These are phyloP conservation scores for Suillus sp. DNA, from an alignment of 768 basidiomycete species.

Conservation along the genomic window DNA sequence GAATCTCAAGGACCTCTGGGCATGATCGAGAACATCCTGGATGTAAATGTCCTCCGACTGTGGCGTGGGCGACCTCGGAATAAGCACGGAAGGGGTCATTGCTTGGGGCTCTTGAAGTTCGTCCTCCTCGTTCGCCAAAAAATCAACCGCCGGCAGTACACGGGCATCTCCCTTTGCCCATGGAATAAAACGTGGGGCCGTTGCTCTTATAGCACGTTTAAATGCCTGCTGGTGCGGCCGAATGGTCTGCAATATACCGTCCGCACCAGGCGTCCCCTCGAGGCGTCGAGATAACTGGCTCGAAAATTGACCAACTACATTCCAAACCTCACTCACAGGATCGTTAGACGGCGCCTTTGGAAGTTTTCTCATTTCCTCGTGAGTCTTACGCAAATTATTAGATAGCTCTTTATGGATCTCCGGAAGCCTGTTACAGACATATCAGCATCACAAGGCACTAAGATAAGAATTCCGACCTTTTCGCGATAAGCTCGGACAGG, in stretches of 20 bases:
- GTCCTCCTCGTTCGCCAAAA: constrained; percentile 45
- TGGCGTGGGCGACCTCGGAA: constrained; percentile 9
- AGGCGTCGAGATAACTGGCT: constrained; percentile 46
- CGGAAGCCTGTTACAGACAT: constrained; percentile 49
- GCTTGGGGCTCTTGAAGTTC: constrained; percentile 8
- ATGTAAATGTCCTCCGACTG: constrained; percentile 42
- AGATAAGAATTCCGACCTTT: constrained; percentile 44
- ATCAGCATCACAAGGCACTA: constrained; percentile 10
- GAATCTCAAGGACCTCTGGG: constrained; percentile 39
- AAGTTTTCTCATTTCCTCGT: constrained; percentile 32
- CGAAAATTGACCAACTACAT: constrained; percentile 48
- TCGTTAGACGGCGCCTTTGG: constrained; percentile 59
- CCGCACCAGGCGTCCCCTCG: constrained; percentile 52
- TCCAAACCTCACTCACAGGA: constrained; percentile 57
- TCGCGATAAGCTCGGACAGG: constrained; percentile 62
- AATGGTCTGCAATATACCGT: constrained; percentile 60
- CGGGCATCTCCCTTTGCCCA: constrained; percentile 32
- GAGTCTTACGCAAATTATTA: constrained; percentile 42
- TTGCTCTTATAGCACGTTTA: constrained; percentile 46
- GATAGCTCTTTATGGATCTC: constrained; percentile 61
- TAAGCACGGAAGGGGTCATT: background rate
- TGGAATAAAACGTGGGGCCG: constrained; percentile 61
- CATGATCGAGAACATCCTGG: constrained; percentile 52
- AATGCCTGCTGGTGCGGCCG: constrained; percentile 52
- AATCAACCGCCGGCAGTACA: constrained; percentile 22